These are phyloP conservation scores for Pseudevernia furfuracea DNA, from an alignment of 495 filamentous ascomycete species.

Conservation along the genomic window DNA sequence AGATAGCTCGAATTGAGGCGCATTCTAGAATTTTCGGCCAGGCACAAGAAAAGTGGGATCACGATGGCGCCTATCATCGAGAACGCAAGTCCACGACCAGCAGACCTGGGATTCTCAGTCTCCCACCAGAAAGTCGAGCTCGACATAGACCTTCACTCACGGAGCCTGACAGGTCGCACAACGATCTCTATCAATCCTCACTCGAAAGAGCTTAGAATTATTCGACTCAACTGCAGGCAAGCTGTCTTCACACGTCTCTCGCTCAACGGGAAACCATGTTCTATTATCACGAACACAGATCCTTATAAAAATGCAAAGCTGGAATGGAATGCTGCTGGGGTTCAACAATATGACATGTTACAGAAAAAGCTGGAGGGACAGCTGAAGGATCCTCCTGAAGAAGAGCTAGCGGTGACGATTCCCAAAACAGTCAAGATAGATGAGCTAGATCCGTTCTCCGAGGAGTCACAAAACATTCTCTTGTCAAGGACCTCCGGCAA, in stretches of 20 bases:
- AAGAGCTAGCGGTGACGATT: constrained; percentile 54
- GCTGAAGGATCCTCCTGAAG: constrained; percentile 49
- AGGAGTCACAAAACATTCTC: constrained; percentile 41
- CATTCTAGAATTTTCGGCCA: neutral
- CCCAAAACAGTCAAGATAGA: constrained; percentile 62
- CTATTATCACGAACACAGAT: constrained; percentile 55
- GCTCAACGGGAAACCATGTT: constrained; percentile 59
- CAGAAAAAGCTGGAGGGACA: constrained; percentile 56
- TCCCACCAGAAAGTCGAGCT: constrained; percentile 80
- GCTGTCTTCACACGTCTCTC: constrained; percentile 61
- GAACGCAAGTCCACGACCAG: constrained; percentile 17
- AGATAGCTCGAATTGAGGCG: neutral
- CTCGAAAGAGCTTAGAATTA: constrained; percentile 54
- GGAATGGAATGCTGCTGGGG: constrained; percentile 47
- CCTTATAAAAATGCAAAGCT: constrained; percentile 61
- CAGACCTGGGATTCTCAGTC: constrained; percentile 50
- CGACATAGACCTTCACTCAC: constrained; percentile 73
- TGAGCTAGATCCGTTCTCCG: constrained; percentile 50
- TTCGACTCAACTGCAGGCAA: constrained; percentile 80
- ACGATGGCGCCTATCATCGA: constrained; percentile 20
- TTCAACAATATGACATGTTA: constrained; percentile 72
- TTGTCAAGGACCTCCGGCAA: constrained; percentile 21
- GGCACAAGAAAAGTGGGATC: neutral
- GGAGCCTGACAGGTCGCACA: constrained; percentile 67
- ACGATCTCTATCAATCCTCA: constrained; percentile 72